These are phyloP conservation scores for Camellia japonica DNA, from an alignment of 148 eudicot species.

Conservation along the genomic window DNA sequence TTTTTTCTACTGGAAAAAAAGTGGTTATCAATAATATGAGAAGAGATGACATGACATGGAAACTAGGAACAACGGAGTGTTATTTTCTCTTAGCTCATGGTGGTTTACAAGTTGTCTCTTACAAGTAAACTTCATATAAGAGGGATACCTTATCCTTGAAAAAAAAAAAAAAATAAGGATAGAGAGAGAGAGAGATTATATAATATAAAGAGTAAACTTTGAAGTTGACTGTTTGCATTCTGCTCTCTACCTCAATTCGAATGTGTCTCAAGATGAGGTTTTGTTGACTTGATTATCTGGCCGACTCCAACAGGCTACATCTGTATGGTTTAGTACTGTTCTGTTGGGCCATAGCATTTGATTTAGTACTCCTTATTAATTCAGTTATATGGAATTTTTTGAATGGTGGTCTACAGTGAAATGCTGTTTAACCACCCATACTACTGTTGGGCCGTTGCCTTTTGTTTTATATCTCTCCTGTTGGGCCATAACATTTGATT, in stretches of 20 bases:
- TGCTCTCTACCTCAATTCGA: background rate
- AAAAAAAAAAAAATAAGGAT: background rate
- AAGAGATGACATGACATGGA: background rate
- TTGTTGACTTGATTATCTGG: constrained; percentile 1
- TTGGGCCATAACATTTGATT: background rate
- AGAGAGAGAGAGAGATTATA: no score
- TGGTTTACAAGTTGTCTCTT: background rate
- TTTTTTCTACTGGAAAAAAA: background rate
- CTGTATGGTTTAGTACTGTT: background rate
- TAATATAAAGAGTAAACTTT: background rate
- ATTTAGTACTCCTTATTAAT: no score
- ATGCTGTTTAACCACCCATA: background rate
- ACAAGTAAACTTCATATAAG: background rate
- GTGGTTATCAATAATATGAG: background rate
- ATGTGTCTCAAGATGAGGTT: background rate
- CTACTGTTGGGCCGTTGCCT: background rate
- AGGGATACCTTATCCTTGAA: background rate
- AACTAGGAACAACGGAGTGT: background rate
- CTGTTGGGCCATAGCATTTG: no score
- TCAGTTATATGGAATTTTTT: background rate
- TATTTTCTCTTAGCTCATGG: background rate
- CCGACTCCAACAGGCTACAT: background rate
- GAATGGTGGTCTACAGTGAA: background rate
- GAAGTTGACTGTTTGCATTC: background rate
- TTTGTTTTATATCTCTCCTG: background rate